Conservation (phyloP, 2,329 filamentous ascomycete genomes). For the Aspergillus oerlinghausenensis region DNA sequence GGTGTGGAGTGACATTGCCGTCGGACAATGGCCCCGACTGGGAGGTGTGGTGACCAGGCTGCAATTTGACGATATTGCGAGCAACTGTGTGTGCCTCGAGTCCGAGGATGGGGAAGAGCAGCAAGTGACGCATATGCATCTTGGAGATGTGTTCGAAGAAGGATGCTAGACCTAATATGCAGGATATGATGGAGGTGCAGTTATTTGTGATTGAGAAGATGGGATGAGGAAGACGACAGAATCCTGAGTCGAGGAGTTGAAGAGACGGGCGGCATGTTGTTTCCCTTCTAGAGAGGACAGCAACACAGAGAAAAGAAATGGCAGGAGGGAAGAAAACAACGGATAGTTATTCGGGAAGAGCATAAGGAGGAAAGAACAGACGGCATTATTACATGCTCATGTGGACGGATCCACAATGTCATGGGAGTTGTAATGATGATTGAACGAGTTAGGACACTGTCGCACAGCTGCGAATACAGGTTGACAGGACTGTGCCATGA, state of each 20-base stretch:
- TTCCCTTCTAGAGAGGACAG: background rate
- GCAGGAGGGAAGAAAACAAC: background rate
- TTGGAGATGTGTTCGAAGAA: conserved; percentile 7
- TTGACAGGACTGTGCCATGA: background rate
- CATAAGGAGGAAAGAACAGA: background rate
- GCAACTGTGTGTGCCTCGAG: conserved; percentile 12
- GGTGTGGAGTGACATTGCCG: background rate
- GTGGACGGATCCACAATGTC: background rate
- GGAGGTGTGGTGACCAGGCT: conserved; percentile 3
- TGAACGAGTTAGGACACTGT: background rate
- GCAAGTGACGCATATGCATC: conserved; percentile 19
- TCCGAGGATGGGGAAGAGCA: conserved; percentile 8
- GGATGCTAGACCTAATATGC: conserved; percentile 17
- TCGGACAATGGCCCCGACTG: background rate
- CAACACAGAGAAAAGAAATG: background rate
- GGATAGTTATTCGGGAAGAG: background rate
- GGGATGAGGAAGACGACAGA: conserved; percentile 1
- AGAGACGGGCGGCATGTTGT: background rate
- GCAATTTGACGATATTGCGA: conserved; percentile 10
- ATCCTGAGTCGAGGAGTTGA: background rate
- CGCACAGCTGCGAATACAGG: background rate
- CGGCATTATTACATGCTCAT: background rate
- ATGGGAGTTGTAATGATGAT: background rate
- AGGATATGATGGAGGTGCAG: conserved; percentile 13
- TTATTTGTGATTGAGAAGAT: conserved; percentile 5